These are phyloP conservation scores for Sporothrix mexicana DNA, from an alignment of 2,329 filamentous ascomycete species.

Conservation along the genomic window DNA sequence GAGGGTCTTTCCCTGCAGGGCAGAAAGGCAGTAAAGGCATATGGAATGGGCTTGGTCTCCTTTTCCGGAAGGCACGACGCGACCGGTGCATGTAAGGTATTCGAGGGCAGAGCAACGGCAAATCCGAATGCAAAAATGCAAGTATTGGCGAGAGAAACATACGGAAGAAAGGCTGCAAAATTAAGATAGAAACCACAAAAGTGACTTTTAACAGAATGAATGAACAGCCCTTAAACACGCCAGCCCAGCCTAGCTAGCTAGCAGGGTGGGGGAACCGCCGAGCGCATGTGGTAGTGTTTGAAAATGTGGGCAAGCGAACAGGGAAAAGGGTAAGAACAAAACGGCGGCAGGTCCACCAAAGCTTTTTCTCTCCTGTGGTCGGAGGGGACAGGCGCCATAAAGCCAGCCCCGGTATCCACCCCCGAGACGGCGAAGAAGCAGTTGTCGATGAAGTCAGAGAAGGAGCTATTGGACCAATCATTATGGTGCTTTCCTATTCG, in stretches of 20 bases:
- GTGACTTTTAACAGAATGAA: too few species aligned
- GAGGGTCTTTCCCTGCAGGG: neutral
- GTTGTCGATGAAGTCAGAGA: neutral
- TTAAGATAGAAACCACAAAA: neutral
- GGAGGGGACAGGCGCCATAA: neutral
- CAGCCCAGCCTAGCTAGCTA: neutral
- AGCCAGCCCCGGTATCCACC: slow-evolving; percentile 4
- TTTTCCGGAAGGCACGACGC: slow-evolving; percentile 9
- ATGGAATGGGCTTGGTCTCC: neutral
- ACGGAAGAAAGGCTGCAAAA: neutral
- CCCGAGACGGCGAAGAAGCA: neutral
- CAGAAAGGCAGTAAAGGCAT: neutral
- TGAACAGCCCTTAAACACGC: neutral
- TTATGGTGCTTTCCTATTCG: neutral
- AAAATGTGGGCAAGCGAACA: neutral
- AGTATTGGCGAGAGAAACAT: neutral
- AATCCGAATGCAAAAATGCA: neutral
- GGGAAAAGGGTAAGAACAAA: slow-evolving; percentile 11
- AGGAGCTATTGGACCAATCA: slow-evolving; percentile 9
- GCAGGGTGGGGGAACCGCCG: slow-evolving; percentile 20
- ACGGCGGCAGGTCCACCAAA: neutral
- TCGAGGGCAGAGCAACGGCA: slow-evolving; percentile 4
- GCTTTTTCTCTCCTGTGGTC: neutral
- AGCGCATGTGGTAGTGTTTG: slow-evolving; percentile 2
- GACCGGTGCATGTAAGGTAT: neutral